A percentile compares a stretch with the other conserved stretches of the same genome.
Conservation (phyloP, 768 basidiomycete genomes). For the Termitomyces sp. region DNA sequence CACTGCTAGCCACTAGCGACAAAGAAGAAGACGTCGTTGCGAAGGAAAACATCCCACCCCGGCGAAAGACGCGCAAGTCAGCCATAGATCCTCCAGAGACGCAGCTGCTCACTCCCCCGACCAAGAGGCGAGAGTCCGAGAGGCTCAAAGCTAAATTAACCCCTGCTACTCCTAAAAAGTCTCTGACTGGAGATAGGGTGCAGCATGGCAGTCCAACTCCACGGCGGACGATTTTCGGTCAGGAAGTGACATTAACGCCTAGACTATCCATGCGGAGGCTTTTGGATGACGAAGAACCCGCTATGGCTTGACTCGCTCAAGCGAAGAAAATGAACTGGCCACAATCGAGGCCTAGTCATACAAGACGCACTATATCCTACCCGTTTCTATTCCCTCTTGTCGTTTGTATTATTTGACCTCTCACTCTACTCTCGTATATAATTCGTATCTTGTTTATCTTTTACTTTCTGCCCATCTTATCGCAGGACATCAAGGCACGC, state of each 20-base stretch:
- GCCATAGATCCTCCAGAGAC: conserved; percentile 16
- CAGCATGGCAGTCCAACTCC: conserved; percentile 21
- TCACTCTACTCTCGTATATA: neutral
- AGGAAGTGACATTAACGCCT: conserved; percentile 15
- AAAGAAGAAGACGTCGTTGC: conserved; percentile 30
- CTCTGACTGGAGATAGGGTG: conserved; percentile 2
- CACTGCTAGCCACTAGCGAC: neutral
- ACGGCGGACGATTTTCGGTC: conserved; percentile 17
- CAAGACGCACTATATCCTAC: neutral
- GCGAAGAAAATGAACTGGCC: neutral
- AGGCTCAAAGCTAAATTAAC: conserved; percentile 17
- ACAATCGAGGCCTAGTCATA: neutral
- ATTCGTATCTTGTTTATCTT: conserved; percentile 1
- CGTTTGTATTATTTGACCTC: neutral
- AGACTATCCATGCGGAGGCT: conserved; percentile 19
- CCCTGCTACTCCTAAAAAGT: conserved; percentile 21
- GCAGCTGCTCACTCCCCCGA: neutral
- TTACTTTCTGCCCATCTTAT: neutral
- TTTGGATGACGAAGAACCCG: conserved; percentile 17
- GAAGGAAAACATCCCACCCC: conserved; percentile 58
- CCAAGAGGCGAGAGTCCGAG: conserved; percentile 16
- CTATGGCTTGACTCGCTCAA: neutral
- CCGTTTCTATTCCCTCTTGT: neutral
- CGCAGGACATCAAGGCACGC: neutral
- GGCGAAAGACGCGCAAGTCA: conserved; percentile 39